phyloP scores from a whole-genome alignment of 306 rosid genomes.

The Luffa aegyptiaca region DNA sequence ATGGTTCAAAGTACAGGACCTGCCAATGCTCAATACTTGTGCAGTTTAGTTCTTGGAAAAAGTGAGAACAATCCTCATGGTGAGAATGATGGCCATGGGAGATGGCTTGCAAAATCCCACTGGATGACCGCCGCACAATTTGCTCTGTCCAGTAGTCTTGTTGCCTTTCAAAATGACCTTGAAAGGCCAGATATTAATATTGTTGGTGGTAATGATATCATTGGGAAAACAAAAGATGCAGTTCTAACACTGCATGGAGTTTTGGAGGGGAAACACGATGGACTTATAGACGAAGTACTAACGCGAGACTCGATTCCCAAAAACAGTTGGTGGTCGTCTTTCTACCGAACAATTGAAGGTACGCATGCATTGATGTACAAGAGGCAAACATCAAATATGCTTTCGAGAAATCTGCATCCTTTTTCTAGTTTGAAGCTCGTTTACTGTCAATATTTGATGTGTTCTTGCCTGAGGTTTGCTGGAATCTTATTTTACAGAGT shows the following conservation, averaged over 20 bases:
- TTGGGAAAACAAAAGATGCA: slow-evolving; percentile 53
- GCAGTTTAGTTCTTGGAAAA: slow-evolving; percentile 35
- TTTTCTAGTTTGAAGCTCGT: background rate
- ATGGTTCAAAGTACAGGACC: slow-evolving; percentile 85
- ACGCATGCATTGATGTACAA: background rate
- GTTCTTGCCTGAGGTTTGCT: background rate
- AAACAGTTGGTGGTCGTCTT: slow-evolving; percentile 69
- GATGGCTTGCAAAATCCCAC: slow-evolving; percentile 28
- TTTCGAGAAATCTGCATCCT: background rate
- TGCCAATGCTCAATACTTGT: slow-evolving; percentile 64
- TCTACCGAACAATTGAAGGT: slow-evolving; percentile 58
- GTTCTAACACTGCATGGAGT: slow-evolving; percentile 55
- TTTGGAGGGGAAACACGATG: slow-evolving; percentile 71
- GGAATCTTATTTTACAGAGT: background rate
- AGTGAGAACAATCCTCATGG: slow-evolving; percentile 12
- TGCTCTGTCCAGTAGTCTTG: slow-evolving; percentile 61
- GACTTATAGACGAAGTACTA: slow-evolving; percentile 40
- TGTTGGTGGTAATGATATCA: slow-evolving; percentile 24
- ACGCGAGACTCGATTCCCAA: slow-evolving; percentile 31
- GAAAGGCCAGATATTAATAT: slow-evolving; percentile 18
- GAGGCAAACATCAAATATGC: background rate
- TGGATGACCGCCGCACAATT: slow-evolving; percentile 65
- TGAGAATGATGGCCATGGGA: slow-evolving; percentile 21
- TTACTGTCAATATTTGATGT: background rate
- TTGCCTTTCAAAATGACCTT: slow-evolving; percentile 49